Evolutionary conservation across 2,329 filamentous ascomycete genomes (phyloP), one percentile per base, ranked within the genome.

Genomic region (Oidium heveae): DNA sequence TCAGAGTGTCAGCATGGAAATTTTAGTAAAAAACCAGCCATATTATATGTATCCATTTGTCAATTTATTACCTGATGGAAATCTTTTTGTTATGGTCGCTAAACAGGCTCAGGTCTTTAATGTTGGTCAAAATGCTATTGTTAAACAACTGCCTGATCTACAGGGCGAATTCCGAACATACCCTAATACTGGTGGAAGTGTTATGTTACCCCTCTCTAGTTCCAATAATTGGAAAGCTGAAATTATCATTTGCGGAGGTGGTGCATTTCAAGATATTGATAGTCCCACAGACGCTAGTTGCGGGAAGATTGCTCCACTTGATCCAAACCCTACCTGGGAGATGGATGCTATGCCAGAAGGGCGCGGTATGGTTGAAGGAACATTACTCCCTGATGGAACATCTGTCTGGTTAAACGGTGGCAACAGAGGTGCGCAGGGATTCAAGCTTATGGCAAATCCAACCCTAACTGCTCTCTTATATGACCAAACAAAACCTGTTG

Each of bases 1-100:
- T 49, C 62, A 65, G 18, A 76, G 68, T 60, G 68, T 71, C 44
- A 63, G 65, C 9, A 69, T 79, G 68, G 70, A 73, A 4, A 74
- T 79, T 39, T 66, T 80, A 24, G 68, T 66, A 55, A 71, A 71
- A 61, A 76, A 75, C 58, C 74, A 78, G 63, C 76, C 76, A 15
- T 79, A 79, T 65, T 79, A 76, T 65, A 77, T 77, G 75, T 79
- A 79, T 61, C 76, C 76, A 2, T 79, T 79, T 63, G 65, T 80
- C 33, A 75, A 79, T 61, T 67, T 79, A 1, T 68, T 80, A 39
- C 70, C 68, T 37, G 71, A 77, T 61, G 75, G 76, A 13, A 72
- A 66, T 39, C 63, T 79, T 4, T 79, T 77, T 61, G 67, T 79
- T 55, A 76, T 77, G 61, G 69, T 70, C 15, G 67, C 75, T 36